Evolutionary conservation across 129 eudicot species (phyloP).

Genomic region (Flaveria ramosissima): DNA sequence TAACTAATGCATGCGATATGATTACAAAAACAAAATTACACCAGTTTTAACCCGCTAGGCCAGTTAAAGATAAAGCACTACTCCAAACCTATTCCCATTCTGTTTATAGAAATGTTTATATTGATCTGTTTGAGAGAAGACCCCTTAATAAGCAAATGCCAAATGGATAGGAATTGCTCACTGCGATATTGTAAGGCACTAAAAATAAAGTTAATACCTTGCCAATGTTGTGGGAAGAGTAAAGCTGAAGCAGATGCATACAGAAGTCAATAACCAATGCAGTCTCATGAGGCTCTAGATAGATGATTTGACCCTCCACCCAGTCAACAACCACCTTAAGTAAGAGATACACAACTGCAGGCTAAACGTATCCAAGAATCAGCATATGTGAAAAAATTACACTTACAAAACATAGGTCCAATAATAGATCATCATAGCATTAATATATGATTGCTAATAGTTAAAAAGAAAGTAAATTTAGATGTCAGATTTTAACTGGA

Average conservation of each 20-base stretch:
- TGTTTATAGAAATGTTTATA: background rate
- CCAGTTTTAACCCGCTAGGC: background rate
- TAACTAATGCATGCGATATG: background rate
- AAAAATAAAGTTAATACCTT: slow-evolving; percentile 57
- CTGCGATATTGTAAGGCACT: background rate
- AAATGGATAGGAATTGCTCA: background rate
- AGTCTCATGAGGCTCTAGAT: slow-evolving; percentile 91
- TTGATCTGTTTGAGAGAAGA: background rate
- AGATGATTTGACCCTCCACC: slow-evolving; percentile 94
- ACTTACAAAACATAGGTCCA: slow-evolving; percentile 15
- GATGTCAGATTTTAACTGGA: background rate
- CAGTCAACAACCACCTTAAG: slow-evolving; percentile 86
- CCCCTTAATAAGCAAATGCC: background rate
- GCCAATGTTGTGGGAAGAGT: slow-evolving; percentile 94
- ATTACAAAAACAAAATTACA: background rate
- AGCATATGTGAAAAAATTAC: slow-evolving; percentile 19
- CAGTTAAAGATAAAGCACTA: background rate
- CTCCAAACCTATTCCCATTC: background rate
- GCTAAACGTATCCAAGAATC: slow-evolving; percentile 46
- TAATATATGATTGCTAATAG: background rate
- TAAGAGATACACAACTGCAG: slow-evolving; percentile 82
- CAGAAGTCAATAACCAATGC: slow-evolving; percentile 78
- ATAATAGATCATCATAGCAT: background rate
- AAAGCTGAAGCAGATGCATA: slow-evolving; percentile 89
- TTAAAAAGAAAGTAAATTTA: background rate